Conservation (phyloP, 1,284 basidiomycete species). For the Vanrija sp. region DNA sequence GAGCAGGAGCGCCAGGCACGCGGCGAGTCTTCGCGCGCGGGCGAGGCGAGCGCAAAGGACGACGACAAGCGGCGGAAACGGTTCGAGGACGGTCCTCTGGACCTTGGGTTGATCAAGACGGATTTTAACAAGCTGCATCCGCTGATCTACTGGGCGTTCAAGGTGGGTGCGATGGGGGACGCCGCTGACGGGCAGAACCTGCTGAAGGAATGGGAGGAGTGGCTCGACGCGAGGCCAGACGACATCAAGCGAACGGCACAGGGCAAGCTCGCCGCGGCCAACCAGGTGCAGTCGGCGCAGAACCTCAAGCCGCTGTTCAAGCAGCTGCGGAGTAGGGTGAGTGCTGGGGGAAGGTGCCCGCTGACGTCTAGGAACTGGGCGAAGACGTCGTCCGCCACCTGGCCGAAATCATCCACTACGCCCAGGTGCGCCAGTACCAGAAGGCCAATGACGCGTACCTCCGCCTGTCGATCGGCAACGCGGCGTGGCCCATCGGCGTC, state of each 20-base stretch:
- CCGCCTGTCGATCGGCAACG: slow-evolving; percentile 93
- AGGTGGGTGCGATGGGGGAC: slow-evolving; percentile 49
- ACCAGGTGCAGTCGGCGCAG: slow-evolving; percentile 90
- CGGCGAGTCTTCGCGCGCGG: slow-evolving; percentile 2
- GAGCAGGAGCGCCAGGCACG: slow-evolving; percentile 59
- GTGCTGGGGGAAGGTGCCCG: slow-evolving; percentile 28
- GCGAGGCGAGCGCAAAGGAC: not conserved
- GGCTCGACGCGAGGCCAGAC: slow-evolving; percentile 81
- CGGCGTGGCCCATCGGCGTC: slow-evolving; percentile 99
- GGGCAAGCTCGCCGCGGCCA: slow-evolving; percentile 90
- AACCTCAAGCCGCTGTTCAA: slow-evolving; percentile 98
- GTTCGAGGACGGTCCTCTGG: slow-evolving; percentile 42
- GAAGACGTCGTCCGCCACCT: slow-evolving; percentile 82
- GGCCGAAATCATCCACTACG: slow-evolving; percentile 91
- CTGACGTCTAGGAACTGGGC: slow-evolving; percentile 62
- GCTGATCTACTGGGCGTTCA: slow-evolving; percentile 93
- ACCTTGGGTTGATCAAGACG: slow-evolving; percentile 75
- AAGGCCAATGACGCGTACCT: slow-evolving; percentile 95
- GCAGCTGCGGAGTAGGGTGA: slow-evolving; percentile 71
- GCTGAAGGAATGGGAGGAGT: slow-evolving; percentile 92
- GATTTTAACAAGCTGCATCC: slow-evolving; percentile 97
- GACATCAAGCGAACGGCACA: slow-evolving; percentile 76
- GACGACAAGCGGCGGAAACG: slow-evolving; percentile 7
- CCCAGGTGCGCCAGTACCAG: slow-evolving; percentile 93
- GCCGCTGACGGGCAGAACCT: slow-evolving; percentile 53